Conservation (phyloP, 805 yeast genomes). For the Saturnispora gosingensis region DNA sequence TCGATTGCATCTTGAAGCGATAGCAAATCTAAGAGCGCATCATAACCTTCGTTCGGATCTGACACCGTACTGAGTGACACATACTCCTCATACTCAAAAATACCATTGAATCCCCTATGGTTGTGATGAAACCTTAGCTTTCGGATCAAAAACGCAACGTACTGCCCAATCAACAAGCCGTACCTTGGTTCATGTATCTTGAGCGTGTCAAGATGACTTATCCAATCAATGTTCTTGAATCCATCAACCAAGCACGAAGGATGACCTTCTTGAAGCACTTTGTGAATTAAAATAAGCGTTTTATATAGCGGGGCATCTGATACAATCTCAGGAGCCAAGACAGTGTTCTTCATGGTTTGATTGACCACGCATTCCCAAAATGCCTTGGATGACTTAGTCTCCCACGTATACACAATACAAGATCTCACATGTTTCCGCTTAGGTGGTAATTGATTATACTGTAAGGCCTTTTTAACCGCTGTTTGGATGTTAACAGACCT, state of each 20-base stretch:
- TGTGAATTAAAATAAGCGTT: conserved; percentile 76
- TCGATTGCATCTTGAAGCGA: conserved; percentile 77
- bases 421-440: conserved; percentile 94
- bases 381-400: conserved; percentile 72
- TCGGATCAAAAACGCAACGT: conserved; percentile 56
- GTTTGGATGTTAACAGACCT: conserved; percentile 34
- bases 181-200: conserved; percentile 43
- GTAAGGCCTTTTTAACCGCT: conserved; percentile 75
- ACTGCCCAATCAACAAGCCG: conserved; percentile 67
- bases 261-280: conserved; percentile 97
- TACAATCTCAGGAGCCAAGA: background rate
- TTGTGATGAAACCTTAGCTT: conserved; percentile 76
- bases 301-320: conserved; percentile 74
- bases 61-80: conserved; percentile 77
- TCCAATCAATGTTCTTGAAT: conserved; percentile 66
- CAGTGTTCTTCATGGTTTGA: conserved; percentile 67
- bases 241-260: conserved; percentile 76
- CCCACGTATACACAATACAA: conserved; percentile 95
- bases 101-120: conserved; percentile 88
- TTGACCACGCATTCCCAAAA: conserved; percentile 79
- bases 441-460: conserved; percentile 81
- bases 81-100: conserved; percentile 93
- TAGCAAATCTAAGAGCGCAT: conserved; percentile 78
- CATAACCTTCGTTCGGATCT: conserved; percentile 94
- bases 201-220: conserved; percentile 59